phyloP scores from a whole-genome alignment of 148 eudicot species.

The Agrostemma githago region DNA sequence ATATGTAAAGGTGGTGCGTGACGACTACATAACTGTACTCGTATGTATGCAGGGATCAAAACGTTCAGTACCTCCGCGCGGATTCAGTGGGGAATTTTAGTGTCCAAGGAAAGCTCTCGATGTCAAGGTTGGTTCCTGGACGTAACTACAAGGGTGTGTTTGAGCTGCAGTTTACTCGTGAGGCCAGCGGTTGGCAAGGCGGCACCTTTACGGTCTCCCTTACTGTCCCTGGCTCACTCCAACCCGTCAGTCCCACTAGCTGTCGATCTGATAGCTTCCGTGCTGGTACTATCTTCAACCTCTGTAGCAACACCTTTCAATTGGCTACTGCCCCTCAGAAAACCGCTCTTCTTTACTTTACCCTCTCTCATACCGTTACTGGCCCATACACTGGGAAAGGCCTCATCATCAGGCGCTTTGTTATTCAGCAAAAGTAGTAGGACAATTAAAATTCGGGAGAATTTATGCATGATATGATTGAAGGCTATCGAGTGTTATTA shows the following conservation, averaged over 20 bases:
- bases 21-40: background rate
- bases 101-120: background rate
- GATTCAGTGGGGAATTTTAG: background rate
- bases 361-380: background rate
- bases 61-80: background rate
- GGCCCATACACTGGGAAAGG: background rate
- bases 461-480: too few relatives aligned
- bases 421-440: background rate
- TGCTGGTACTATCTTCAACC: background rate
- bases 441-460: too few relatives aligned
- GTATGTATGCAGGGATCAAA: background rate
- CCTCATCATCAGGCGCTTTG: constrained; percentile 4
- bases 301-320: background rate
- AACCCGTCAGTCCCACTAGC: background rate
- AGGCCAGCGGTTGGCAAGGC: background rate
- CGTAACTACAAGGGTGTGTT: background rate
- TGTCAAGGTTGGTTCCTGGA: background rate
- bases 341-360: background rate
- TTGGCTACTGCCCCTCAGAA: background rate
- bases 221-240: background rate
- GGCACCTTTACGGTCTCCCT: background rate
- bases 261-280: too few relatives aligned
- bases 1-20: too few relatives aligned
- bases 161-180: constrained; percentile 1
- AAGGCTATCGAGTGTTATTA: too few relatives aligned